Conservation (phyloP, 106 monocot genomes). For the Dendrobium huoshanense region DNA sequence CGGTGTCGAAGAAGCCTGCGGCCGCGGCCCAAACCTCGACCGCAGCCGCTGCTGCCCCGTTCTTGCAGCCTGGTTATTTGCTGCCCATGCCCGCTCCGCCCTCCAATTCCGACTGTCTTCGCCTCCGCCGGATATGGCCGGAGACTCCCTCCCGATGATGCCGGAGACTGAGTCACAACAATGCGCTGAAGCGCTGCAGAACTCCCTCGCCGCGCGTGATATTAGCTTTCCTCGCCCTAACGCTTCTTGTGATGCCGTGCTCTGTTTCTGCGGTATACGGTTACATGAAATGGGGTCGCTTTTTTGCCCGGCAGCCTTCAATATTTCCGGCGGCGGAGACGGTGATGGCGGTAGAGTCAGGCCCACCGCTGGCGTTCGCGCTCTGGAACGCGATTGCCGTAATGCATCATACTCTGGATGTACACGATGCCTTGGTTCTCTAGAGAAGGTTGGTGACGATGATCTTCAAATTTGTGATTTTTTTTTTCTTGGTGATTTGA, state of each 20-base stretch:
- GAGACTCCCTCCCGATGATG: constrained; percentile 39
- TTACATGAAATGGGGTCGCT: constrained; percentile 89
- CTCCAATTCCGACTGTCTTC: constrained; percentile 22
- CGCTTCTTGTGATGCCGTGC: constrained; percentile 72
- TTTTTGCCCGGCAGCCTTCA: constrained; percentile 72
- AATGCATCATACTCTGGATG: constrained; percentile 90
- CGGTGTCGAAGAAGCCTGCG: constrained; percentile 81
- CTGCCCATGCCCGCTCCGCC: constrained; percentile 74
- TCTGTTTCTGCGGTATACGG: constrained; percentile 95
- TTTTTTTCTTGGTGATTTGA: too few species aligned
- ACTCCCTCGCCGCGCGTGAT: constrained; percentile 40
- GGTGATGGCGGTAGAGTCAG: constrained; percentile 22
- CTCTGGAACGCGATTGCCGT: constrained; percentile 62
- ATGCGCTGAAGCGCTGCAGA: constrained; percentile 77
- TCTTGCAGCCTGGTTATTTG: constrained; percentile 95
- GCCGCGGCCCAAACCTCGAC: constrained; percentile 32
- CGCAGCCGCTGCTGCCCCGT: constrained; percentile 96
- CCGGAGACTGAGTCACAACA: constrained; percentile 83
- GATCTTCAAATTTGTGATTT: neutral
- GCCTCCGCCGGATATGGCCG: neutral
- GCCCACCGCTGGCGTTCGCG: constrained; percentile 54
- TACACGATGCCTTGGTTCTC: constrained; percentile 73
- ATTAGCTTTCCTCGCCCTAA: constrained; percentile 58
- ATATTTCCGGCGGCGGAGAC: constrained; percentile 16
- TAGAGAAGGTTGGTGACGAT: constrained; percentile 54